phyloP scores from a whole-genome alignment of 2,329 filamentous ascomycete genomes.

The Fusarium burgessii region DNA sequence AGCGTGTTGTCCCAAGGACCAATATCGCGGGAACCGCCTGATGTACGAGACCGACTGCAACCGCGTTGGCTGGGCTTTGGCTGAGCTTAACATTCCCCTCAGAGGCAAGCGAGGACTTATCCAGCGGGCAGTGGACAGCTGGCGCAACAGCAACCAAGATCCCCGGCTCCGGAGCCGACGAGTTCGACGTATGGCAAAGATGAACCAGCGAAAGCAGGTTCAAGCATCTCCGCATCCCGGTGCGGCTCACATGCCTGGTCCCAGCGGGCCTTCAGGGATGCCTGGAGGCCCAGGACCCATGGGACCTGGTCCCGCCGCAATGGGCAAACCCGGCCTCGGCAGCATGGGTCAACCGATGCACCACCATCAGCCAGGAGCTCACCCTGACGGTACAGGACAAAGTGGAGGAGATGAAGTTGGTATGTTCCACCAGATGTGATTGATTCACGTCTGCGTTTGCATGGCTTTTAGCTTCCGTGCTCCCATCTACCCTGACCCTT shows the following conservation, averaged over 20 bases:
- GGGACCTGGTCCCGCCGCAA: constrained; percentile 65
- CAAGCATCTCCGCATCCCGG: constrained; percentile 68
- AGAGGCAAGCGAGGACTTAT: constrained; percentile 95
- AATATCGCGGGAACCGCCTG: constrained; percentile 94
- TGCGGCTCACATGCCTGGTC: constrained; percentile 74
- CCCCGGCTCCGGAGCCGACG: constrained; percentile 89
- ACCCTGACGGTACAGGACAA: constrained; percentile 67
- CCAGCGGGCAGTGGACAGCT: constrained; percentile 96
- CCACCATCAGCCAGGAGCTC: constrained; percentile 67
- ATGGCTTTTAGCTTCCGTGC: constrained; percentile 40
- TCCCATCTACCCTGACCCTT: constrained; percentile 33
- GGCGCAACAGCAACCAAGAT: constrained; percentile 99
- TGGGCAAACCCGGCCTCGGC: constrained; percentile 75
- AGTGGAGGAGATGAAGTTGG: constrained; percentile 87
- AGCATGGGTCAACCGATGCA: constrained; percentile 76
- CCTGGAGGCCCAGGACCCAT: constrained; percentile 72
- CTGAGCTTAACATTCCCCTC: constrained; percentile 89
- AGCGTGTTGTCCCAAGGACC: constrained; percentile 93
- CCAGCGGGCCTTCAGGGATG: constrained; percentile 74
- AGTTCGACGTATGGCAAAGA: constrained; percentile 95
- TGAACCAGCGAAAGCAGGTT: constrained; percentile 85
- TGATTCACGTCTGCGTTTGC: constrained; percentile 55
- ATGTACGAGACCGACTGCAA: constrained; percentile 99
- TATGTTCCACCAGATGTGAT: constrained; percentile 98
- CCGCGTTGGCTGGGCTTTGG: constrained; percentile 98